Evolutionary conservation across 805 yeast species (phyloP), one percentile per base, ranked within the genome.

Genomic region (Starmerella powellii): DNA sequence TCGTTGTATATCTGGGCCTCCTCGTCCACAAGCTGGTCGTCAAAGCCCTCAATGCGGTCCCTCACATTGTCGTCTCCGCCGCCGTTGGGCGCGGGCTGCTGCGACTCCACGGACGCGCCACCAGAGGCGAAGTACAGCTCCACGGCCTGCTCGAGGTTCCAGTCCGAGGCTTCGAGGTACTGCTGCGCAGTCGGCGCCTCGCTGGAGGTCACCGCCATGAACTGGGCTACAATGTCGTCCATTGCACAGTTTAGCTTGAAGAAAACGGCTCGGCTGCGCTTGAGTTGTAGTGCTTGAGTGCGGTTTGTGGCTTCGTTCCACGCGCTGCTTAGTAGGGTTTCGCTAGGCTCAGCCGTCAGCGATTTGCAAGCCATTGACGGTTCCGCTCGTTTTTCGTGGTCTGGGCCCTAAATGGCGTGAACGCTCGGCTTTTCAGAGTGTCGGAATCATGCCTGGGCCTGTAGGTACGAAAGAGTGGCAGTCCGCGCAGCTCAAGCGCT

Each of bases 181-280:
- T 79, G 84, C 40, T 68, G 64, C 1, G 97, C 97, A 11, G 72
- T 63, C 4, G 68, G 69, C 1, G 72, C 68, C 56, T 81, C 88
- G 2, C 74, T 74, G 18, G 84, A 81, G 0, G 97, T 86, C 41
- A 91, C 78, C 31, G 88, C 87, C 60, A 87, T 66, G 61, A 91
- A 91, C 18, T 78, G 73, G 18, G 81, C 78, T 30, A 83, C 66
- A 37, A 48, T 30, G 29, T 60, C 65, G 38, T 56, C 58, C 45
- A 33, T 33, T 10, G n/a, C n/a, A 6, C 15, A n/a, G 6, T 28
- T 5, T 28, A 16, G 17, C 10, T 13, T 19, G 20, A 34, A 17
- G 19, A 6, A 12, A 20, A 8, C 10, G 28, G 10, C 13, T 37
- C 23, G 24, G 4, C n/a, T 11, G 18, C 5, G 24, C 11, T 32